Evolutionary conservation across 1,284 basidiomycete genomes (phyloP).

Genomic region (Microbotryum silenes-acaulis): DNA sequence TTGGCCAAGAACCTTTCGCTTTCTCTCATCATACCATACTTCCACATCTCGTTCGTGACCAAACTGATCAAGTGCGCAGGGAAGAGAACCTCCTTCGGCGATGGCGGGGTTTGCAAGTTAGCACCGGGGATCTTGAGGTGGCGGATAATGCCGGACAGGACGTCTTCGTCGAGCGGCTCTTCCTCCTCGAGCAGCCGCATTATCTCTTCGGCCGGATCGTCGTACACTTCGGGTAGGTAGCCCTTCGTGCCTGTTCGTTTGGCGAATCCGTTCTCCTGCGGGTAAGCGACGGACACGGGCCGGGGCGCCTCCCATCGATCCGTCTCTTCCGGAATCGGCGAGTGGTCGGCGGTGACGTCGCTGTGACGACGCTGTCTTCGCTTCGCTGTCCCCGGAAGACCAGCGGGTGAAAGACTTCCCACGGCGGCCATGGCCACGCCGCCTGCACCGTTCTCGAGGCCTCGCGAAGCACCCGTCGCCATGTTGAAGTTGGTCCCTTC

Average conservation of each 20-base stretch:
- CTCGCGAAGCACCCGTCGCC: constrained; percentile 46
- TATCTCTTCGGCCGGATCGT: constrained; percentile 91
- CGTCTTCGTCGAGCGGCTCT: constrained; percentile 87
- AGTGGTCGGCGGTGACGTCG: constrained; percentile 58
- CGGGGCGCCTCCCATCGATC: constrained; percentile 66
- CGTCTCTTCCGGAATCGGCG: constrained; percentile 62
- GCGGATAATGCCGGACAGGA: constrained; percentile 80
- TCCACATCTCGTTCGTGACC: constrained; percentile 99
- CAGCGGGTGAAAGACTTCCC: neutral
- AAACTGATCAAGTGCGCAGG: constrained; percentile 98
- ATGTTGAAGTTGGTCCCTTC: constrained; percentile 45
- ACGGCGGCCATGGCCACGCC: constrained; percentile 21
- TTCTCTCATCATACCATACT: constrained; percentile 92
- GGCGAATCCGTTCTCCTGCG: constrained; percentile 63
- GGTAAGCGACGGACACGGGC: constrained; percentile 83
- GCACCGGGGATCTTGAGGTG: constrained; percentile 90
- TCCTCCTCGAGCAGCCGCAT: constrained; percentile 86
- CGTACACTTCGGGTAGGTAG: constrained; percentile 54
- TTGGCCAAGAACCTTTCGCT: constrained; percentile 97
- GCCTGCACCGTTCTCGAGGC: constrained; percentile 41
- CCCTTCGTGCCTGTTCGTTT: constrained; percentile 56
- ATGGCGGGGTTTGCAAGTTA: constrained; percentile 80
- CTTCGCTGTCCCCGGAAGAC: constrained; percentile 28
- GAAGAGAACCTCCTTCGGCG: constrained; percentile 96
- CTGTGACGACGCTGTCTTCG: constrained; percentile 62